Evolutionary conservation across 1,284 basidiomycete genomes (phyloP).

Genomic region (Leccinum fallax): DNA sequence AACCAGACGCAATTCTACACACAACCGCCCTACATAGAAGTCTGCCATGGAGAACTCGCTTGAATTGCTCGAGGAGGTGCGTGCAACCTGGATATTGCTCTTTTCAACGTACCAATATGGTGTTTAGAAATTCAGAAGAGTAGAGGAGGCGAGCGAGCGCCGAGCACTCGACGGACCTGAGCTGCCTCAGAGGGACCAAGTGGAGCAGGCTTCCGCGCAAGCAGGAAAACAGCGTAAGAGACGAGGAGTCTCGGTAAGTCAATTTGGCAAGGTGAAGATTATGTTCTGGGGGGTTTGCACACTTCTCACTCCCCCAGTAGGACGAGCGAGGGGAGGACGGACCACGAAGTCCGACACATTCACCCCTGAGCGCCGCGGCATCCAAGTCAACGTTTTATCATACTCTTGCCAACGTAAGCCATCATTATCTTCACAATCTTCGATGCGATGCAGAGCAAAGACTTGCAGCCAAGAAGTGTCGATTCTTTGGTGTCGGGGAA

Average conservation of each 20-base stretch:
- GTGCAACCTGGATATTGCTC: slow-evolving; percentile 3
- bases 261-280: slow-evolving; percentile 54
- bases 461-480: slow-evolving; percentile 46
- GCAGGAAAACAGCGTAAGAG: slow-evolving; percentile 38
- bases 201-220: slow-evolving; percentile 17
- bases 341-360: slow-evolving; percentile 31
- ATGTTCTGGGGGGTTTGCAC: background rate
- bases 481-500: slow-evolving; percentile 53
- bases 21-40: background rate
- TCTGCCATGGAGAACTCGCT: slow-evolving; percentile 29
- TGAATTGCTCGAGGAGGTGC: slow-evolving; percentile 48
- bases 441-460: slow-evolving; percentile 13
- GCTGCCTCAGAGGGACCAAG: slow-evolving; percentile 19
- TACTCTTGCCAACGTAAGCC: slow-evolving; percentile 47
- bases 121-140: slow-evolving; percentile 52
- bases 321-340: slow-evolving; percentile 20
- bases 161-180: slow-evolving; percentile 42
- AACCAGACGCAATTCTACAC: background rate
- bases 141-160: slow-evolving; percentile 55
- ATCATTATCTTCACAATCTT: slow-evolving; percentile 5
- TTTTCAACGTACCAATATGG: background rate
- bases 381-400: slow-evolving; percentile 53
- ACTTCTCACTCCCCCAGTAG: slow-evolving; percentile 20
- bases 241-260: slow-evolving; percentile 53
- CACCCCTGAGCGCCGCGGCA: slow-evolving; percentile 40